Base-by-base conservation (phyloP, 371 early-diverging fungal genomes). In the Chytridium lagenaria region DNA sequence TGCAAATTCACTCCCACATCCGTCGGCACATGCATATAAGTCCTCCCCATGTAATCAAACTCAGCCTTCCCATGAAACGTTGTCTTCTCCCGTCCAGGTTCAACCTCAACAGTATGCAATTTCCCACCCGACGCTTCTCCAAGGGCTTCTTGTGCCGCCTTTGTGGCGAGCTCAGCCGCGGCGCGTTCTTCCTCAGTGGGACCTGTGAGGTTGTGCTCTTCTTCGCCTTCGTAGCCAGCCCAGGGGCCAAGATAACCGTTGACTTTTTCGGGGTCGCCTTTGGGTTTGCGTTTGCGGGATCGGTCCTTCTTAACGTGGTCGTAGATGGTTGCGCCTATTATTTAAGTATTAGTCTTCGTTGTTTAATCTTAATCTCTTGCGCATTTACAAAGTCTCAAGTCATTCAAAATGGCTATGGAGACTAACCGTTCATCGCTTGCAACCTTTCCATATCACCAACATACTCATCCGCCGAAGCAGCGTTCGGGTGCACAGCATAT, bases 181-280 rank as follows among this genome's bases (percentile, higher is more conserved):
- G 78, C 85, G 30, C 66, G 52, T 59, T 85, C 82, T 59, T 89
- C 90, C 50, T 85, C 85, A 26, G 90, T 83, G 0, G 90, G 89
- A 0, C 91, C 94, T 23, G 80, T 79, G 7, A 70, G 26, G 3
- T 63, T 76, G 30, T 64, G 63, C 89, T 92, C 36, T 2, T 87
- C 81, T 72, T 96, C 97, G 59, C 89, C 92, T 61, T 92, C 92
- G 76, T 91, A 97, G 1, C 96, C 94, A 1, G 97, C 96, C 98
- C 98, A 98, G 5, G 98, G 98, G 0, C 98, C 98, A 66, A 86
- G 86, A 76, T 93, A 96, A 16, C 93, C 95, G 28, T 93, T 93
- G 10, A 94, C 73, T 26, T 91, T 85, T 1, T 85, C 80, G 0
- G 93, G 78, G 72, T 95, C 90, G 28, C 97, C 97, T 73, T 92